A percentile compares a stretch with the other conserved stretches of the same genome.
phyloP scores from a whole-genome alignment of 2,329 filamentous ascomycete species.

The Cytospora mali region DNA sequence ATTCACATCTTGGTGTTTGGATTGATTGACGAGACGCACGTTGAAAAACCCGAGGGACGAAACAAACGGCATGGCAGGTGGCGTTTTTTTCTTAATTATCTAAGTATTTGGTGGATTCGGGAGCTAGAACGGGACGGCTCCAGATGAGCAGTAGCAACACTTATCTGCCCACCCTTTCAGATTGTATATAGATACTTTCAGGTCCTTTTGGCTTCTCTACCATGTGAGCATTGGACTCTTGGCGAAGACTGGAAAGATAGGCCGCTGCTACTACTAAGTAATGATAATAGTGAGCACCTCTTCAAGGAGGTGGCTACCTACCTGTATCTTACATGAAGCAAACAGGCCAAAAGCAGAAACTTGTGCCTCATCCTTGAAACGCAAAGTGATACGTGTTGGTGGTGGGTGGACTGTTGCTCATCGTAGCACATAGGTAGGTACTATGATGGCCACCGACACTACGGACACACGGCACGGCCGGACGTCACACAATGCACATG shows the following conservation, averaged over 20 bases:
- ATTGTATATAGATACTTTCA: neutral
- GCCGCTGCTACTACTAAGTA: slow-evolving; percentile 16
- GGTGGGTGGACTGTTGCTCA: neutral
- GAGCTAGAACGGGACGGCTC: neutral
- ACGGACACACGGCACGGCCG: neutral
- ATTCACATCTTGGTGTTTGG: slow-evolving; percentile 7
- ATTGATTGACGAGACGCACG: slow-evolving; percentile 11
- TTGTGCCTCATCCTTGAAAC: neutral
- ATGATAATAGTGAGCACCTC: slow-evolving; percentile 18
- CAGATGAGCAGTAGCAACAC: neutral
- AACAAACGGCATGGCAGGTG: slow-evolving; percentile 16
- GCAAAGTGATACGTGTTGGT: neutral
- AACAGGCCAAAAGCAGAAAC: neutral
- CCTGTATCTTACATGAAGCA: neutral
- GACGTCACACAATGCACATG: neutral
- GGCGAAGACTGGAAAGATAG: slow-evolving; percentile 9
- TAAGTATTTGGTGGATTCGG: neutral
- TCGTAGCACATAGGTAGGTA: neutral
- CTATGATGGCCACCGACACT: neutral
- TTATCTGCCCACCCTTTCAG: neutral
- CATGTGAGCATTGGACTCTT: neutral
- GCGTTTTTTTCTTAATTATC: slow-evolving; percentile 9
- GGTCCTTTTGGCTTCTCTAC: neutral
- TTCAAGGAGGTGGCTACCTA: neutral
- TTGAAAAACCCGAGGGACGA: slow-evolving; percentile 5